Evolutionary conservation across 495 filamentous ascomycete genomes (phyloP), one percentile per base, ranked within the genome.

Genomic region (Penicillium ochrochloron): DNA sequence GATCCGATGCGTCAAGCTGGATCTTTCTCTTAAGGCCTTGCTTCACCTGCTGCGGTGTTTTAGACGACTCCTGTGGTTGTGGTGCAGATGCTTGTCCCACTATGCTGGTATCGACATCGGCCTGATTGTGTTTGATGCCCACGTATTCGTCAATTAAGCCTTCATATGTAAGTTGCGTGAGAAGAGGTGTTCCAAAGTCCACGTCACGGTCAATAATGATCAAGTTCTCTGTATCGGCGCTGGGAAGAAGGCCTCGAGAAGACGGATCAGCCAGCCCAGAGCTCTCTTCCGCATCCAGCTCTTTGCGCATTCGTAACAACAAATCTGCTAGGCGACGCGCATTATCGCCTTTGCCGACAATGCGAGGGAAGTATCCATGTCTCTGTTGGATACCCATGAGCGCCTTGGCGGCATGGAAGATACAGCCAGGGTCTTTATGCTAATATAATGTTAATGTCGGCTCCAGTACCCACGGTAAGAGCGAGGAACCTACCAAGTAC

Each of bases 141-240:
- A 97, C 96, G 39, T 92, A 85, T 77, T 99, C 96, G 73, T 99
- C 96, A 56, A 99, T 90, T 33, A 99, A 75, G 0, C 96, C 96
- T 78, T 98, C 94, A 70, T 99, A 99, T 10, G 96, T 99, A 44
- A 99, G 82, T 73, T 98, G 96, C 0, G 95, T 98, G 53, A 98
- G 86, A 14, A 99, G 84, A 2, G 89, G 88, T 23, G 95, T 96
- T 33, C 91, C 91, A 76, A 94, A 92, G 71, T 99, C 96, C 53
- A 96, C 89, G 66, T 97, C 93, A 42, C 96, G 90, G 76, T 97
- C 96, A 39, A 98, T 94, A 65, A 99, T 91, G 68, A 99, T 93
- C 61, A 97, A 78, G 70, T 87, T 94, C 74, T 98, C 94, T 57
- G 92, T 91, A 10, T 88, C 86, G 17, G 88, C 88, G 73, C 95